Base-by-base conservation (phyloP, 805 yeast genomes). In the Tetrapisispora arboricola region DNA sequence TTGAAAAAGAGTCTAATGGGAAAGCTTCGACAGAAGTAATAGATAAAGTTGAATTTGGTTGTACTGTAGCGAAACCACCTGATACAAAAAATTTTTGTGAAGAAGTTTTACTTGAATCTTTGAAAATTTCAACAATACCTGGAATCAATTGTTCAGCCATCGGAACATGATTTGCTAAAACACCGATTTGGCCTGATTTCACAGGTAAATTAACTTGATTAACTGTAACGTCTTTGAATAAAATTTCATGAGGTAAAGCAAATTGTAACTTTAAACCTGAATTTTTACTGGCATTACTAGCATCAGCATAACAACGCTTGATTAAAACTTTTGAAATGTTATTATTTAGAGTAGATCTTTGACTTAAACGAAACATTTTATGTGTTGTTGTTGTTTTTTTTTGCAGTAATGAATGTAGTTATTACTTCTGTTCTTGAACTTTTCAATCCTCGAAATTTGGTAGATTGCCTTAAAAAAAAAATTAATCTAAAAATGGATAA, bases 111-210 rank as follows among this genome's bases (percentile, higher is more conserved):
- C 75, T 72, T 42, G 82, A 66, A 59, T 78, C 74, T 66, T 85
- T 90, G 52, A 85, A 81, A 61, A 92, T 78, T 67, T 88, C 96
- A 57, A 92, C 82, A 47, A 92, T 75, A 67, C 98, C 98, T 55
- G 98, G 95, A 61, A 80, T 76, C 64, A 92, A 79, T 75, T 92
- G 95, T 72, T 92, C 97, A 50, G 90, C 86, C 57, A 84, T 78
- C 58, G 98, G 97, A 60, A 92, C 95, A 78, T 92, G 98, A 72
- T 85, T 82, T 56, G 97, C 96, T 62, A 92, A 72, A 51, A 92
- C 77, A 84, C 98, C 98, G 68, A 90, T 77, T 63, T 84, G 94
- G 65, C 98, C 98, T 53, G 92, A 80, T 58, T 81, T 74, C 49
- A 95, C 94, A 60, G 98, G 98, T 54, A 92, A 73, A 72, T 92